Evolutionary conservation across 257 asterid species (phyloP).

Genomic region (Rehmannia glutinosa): DNA sequence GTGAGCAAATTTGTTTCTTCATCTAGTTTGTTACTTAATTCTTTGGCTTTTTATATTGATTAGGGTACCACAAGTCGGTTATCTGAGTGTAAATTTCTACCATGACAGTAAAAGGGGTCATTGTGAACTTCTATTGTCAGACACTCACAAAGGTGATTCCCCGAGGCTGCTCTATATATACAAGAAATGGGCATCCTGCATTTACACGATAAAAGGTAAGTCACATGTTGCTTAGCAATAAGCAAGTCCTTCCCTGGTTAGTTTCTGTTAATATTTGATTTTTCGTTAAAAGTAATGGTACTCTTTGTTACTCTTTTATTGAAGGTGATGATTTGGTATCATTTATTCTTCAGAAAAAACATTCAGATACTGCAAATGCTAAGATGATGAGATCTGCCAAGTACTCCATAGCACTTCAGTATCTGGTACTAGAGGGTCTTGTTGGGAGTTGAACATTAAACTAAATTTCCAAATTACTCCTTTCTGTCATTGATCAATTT

Average conservation of each 20-base stretch:
- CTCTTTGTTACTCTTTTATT: neutral
- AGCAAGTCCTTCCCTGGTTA: neutral
- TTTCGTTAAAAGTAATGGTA: neutral
- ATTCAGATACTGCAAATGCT: conserved; percentile 21
- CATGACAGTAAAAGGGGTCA: conserved; percentile 41
- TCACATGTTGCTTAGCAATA: neutral
- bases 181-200: conserved; percentile 84
- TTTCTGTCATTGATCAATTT: neutral
- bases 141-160: conserved; percentile 75
- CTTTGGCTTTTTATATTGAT: conserved; percentile 1
- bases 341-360: conserved; percentile 44
- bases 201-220: conserved; percentile 64
- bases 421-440: conserved; percentile 62
- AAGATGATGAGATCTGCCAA: conserved; percentile 41
- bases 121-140: conserved; percentile 67
- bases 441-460: conserved; percentile 16
- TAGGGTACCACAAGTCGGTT: neutral
- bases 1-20: conserved; percentile 33
- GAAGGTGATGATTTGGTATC: conserved; percentile 61
- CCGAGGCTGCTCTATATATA: conserved; percentile 75
- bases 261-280: neutral
- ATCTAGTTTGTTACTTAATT: neutral
- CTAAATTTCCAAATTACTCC: neutral
- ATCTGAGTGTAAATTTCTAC: neutral
- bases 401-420: conserved; percentile 82